Conservation (phyloP, 768 basidiomycete species). For the Auriscalpium vulgare region DNA sequence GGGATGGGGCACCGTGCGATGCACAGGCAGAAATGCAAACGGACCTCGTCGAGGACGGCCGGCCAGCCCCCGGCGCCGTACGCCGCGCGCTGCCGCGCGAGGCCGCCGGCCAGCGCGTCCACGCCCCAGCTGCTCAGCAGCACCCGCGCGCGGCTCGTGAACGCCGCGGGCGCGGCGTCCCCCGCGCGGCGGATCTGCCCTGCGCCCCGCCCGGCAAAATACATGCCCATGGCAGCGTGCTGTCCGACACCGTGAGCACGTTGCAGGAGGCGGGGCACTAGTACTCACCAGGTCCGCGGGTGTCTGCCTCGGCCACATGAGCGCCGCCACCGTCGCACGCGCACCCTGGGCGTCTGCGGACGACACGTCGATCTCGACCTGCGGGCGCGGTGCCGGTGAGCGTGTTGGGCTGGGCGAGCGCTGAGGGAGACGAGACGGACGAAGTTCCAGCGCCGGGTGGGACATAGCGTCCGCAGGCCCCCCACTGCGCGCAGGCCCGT, state of each 20-base stretch:
- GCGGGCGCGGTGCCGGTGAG: background rate
- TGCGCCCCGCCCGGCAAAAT: constrained; percentile 80
- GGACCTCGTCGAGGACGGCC: constrained; percentile 79
- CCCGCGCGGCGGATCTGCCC: constrained; percentile 63
- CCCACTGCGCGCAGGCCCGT: constrained; percentile 76
- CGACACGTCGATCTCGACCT: constrained; percentile 83
- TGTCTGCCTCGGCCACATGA: constrained; percentile 74
- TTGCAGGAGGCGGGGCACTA: too few species aligned
- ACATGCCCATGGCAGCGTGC: constrained; percentile 89
- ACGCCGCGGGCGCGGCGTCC: too few species aligned
- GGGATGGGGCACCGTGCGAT: background rate
- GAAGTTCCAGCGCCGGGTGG: constrained; percentile 83
- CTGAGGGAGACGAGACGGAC: constrained; percentile 42
- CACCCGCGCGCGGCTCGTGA: constrained; percentile 72
- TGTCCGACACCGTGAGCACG: constrained; percentile 22
- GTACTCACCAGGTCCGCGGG: constrained; percentile 96
- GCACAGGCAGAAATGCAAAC: too few species aligned
- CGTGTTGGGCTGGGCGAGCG: constrained; percentile 6
- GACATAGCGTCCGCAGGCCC: constrained; percentile 62
- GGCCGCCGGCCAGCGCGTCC: constrained; percentile 90
- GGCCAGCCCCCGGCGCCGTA: too few species aligned
- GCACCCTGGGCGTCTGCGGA: constrained; percentile 85
- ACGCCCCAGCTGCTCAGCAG: constrained; percentile 88
- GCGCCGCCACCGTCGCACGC: too few species aligned
- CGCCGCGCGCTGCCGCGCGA: too few species aligned